Percentiles rank a stretch among this genome's conserved stretches.
Evolutionary conservation across 495 filamentous ascomycete genomes (phyloP).

Genomic region (Hypoxylon fuscum): DNA sequence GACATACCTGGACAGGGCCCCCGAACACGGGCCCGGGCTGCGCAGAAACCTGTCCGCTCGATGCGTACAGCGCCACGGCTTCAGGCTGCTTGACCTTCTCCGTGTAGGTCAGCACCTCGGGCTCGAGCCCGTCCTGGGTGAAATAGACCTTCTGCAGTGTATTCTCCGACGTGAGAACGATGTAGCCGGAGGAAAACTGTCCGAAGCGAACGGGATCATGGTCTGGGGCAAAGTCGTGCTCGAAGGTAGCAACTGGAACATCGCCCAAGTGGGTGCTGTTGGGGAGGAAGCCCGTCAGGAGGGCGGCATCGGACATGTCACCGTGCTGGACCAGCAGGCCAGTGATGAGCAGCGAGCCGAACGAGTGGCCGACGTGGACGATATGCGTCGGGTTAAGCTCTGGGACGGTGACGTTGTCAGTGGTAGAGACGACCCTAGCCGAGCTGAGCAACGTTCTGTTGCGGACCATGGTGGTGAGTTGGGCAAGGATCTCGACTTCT

Average conservation of each 20-base stretch:
- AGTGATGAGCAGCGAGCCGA: slow-evolving; percentile 55
- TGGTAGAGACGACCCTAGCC: slow-evolving; percentile 5
- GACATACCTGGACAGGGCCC: slow-evolving; percentile 51
- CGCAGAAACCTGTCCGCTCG: slow-evolving; percentile 30
- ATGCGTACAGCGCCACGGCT: slow-evolving; percentile 54
- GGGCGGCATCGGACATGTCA: slow-evolving; percentile 58
- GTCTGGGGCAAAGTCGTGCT: slow-evolving; percentile 54
- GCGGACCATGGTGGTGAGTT: slow-evolving; percentile 58
- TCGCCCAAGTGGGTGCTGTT: slow-evolving; percentile 49
- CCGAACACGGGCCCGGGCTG: slow-evolving; percentile 42
- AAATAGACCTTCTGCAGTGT: slow-evolving; percentile 38
- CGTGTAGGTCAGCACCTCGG: slow-evolving; percentile 22
- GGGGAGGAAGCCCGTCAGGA: slow-evolving; percentile 63
- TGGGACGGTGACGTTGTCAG: neutral
- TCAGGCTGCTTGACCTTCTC: slow-evolving; percentile 54
- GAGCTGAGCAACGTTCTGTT: slow-evolving; percentile 24
- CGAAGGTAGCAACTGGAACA: slow-evolving; percentile 47
- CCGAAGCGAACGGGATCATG: slow-evolving; percentile 54
- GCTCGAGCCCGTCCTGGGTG: slow-evolving; percentile 25
- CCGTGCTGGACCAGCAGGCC: slow-evolving; percentile 58
- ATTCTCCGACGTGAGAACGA: slow-evolving; percentile 48
- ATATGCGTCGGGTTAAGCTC: slow-evolving; percentile 52
- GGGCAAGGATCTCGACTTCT: slow-evolving; percentile 59
- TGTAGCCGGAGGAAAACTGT: slow-evolving; percentile 53
- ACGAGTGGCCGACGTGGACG: slow-evolving; percentile 66